Evolutionary conservation across 1,284 basidiomycete genomes (phyloP).

Genomic region (Ganoderma sp.): DNA sequence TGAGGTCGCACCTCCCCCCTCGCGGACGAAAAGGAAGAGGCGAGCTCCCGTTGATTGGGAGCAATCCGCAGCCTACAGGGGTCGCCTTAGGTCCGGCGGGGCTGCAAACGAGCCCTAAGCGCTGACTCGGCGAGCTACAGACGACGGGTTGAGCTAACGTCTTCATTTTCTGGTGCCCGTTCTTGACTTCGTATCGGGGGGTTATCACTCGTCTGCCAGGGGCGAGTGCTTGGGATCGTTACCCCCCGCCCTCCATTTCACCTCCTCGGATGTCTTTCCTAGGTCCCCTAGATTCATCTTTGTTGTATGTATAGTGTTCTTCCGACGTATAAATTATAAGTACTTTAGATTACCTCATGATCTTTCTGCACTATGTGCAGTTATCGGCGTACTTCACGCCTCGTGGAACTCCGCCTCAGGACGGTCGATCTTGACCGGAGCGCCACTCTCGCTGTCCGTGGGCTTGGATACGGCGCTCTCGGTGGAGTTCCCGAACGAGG

Average conservation of each 20-base stretch:
- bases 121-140: too few species aligned
- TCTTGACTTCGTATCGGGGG: background rate
- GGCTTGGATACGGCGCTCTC: constrained; percentile 13
- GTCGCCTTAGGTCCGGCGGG: background rate
- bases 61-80: background rate
- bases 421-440: background rate
- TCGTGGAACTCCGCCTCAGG: constrained; percentile 6
- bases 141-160: background rate
- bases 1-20: background rate
- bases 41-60: background rate
- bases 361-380: too few species aligned
- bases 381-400: constrained; percentile 3
- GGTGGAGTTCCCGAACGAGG: constrained; percentile 9
- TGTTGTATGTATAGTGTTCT: too few species aligned
- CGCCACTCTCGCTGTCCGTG: background rate
- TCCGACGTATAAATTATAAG: too few species aligned
- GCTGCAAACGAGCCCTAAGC: background rate
- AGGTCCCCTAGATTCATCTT: too few species aligned
- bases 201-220: too few species aligned
- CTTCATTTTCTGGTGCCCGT: background rate
- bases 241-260: too few species aligned
- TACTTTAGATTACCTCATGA: too few species aligned
- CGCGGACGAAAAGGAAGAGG: background rate
- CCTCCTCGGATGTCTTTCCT: too few species aligned
- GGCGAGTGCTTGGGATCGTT: too few species aligned